Evolutionary conservation across 2,329 filamentous ascomycete genomes (phyloP).

Genomic region (Penicillium sp.): DNA sequence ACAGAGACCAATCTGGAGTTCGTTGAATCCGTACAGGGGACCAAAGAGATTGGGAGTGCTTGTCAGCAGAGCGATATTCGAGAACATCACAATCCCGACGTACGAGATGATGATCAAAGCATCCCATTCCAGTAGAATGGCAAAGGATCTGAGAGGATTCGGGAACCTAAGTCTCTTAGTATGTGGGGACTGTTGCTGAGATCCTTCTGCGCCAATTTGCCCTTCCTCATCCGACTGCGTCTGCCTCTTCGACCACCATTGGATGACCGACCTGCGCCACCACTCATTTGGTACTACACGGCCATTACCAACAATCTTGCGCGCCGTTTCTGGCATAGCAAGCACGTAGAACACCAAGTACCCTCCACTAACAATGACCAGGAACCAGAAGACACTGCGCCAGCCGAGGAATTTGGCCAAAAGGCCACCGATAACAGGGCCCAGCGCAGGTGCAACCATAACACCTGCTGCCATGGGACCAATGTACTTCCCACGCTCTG

Average conservation of each 20-base stretch:
- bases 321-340: slow-evolving; percentile 36
- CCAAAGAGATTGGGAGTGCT: slow-evolving; percentile 40
- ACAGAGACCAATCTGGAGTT: slow-evolving; percentile 27
- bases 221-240: slow-evolving; percentile 1
- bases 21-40: slow-evolving; percentile 35
- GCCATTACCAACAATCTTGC: slow-evolving; percentile 32
- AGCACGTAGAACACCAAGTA: slow-evolving; percentile 16
- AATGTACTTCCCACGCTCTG: slow-evolving; percentile 33
- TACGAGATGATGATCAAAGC: slow-evolving; percentile 36
- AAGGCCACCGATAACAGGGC: slow-evolving; percentile 33
- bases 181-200: slow-evolving; percentile 11
- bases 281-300: slow-evolving; percentile 25
- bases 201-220: neutral
- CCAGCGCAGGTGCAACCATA: slow-evolving; percentile 27
- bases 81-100: slow-evolving; percentile 34
- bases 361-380: slow-evolving; percentile 25
- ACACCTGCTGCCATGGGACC: slow-evolving; percentile 26
- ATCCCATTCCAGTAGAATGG: slow-evolving; percentile 42
- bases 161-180: slow-evolving; percentile 42
- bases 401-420: slow-evolving; percentile 27
- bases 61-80: slow-evolving; percentile 42
- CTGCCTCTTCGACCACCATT: slow-evolving; percentile 12
- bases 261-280: slow-evolving; percentile 23
- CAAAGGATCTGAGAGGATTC: slow-evolving; percentile 45
- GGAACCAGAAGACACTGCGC: slow-evolving; percentile 35